phyloP scores from a whole-genome alignment of 768 basidiomycete species.

The Kwoniella sp. region DNA sequence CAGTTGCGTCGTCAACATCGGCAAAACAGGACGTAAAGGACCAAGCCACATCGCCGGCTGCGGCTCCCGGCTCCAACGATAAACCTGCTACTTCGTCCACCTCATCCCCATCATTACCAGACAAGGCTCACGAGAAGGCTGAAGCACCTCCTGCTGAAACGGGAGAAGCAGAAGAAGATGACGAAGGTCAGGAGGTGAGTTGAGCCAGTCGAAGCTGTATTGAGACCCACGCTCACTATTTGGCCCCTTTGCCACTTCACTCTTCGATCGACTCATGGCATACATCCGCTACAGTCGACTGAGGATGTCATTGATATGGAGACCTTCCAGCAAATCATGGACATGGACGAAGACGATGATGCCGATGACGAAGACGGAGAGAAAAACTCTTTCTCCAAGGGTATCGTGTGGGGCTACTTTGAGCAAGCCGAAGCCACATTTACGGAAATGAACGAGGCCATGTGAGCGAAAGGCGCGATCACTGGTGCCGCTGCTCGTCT shows the following conservation, averaged over 20 bases:
- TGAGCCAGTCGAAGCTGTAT: too few species aligned
- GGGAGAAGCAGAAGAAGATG: too few species aligned
- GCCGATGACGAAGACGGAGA: conserved; percentile 56
- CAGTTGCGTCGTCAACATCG: too few species aligned
- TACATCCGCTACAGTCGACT: background rate
- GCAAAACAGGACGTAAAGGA: too few species aligned
- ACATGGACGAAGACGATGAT: conserved; percentile 59
- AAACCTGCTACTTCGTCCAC: too few species aligned
- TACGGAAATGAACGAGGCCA: conserved; percentile 65
- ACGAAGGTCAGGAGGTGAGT: too few species aligned
- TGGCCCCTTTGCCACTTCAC: background rate
- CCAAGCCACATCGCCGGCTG: too few species aligned
- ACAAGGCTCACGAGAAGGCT: too few species aligned
- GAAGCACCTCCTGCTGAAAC: too few species aligned
- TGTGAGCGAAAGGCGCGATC: conserved; percentile 60
- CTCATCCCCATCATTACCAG: too few species aligned
- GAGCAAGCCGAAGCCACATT: conserved; percentile 74
- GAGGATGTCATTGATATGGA: conserved; percentile 63
- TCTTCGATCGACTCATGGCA: too few species aligned
- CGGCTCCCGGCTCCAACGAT: too few species aligned
- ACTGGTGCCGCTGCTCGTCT: background rate
- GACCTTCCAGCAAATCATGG: conserved; percentile 78
- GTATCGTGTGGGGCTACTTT: conserved; percentile 77
- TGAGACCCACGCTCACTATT: background rate
- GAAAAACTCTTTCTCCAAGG: conserved; percentile 74